These are phyloP conservation scores for Coniella lustricola DNA, from an alignment of 2,329 filamentous ascomycete species.

Conservation along the genomic window DNA sequence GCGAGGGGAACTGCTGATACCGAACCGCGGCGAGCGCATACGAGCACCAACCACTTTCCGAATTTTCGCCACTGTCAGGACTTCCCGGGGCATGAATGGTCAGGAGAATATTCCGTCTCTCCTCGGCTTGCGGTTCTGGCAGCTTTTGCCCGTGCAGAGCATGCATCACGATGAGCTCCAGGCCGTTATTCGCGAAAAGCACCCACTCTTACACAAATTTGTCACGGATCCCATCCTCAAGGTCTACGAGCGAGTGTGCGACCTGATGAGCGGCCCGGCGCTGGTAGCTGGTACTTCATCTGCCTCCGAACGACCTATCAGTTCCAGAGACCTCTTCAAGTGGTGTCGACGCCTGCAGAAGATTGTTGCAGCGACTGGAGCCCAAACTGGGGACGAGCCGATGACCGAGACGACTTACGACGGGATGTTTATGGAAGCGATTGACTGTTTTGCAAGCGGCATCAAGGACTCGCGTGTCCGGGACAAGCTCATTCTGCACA, in stretches of 20 bases:
- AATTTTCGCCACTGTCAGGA: constrained; percentile 86
- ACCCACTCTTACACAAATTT: constrained; percentile 61
- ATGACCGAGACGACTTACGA: constrained; percentile 67
- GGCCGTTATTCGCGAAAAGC: constrained; percentile 63
- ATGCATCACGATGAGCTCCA: constrained; percentile 64
- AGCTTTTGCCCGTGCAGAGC: constrained; percentile 60
- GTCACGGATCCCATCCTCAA: constrained; percentile 47
- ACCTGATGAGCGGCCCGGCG: constrained; percentile 29
- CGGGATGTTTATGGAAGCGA: constrained; percentile 85
- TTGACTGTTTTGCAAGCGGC: constrained; percentile 86
- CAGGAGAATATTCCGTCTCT: constrained; percentile 63
- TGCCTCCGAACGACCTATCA: constrained; percentile 38
- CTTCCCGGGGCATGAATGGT: constrained; percentile 60
- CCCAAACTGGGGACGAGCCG: constrained; percentile 60
- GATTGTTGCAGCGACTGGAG: constrained; percentile 54
- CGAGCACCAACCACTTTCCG: constrained; percentile 78
- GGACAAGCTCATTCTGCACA: constrained; percentile 54
- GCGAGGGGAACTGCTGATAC: constrained; percentile 81
- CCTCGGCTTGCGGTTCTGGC: constrained; percentile 83
- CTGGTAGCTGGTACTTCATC: constrained; percentile 20
- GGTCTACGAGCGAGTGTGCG: constrained; percentile 49
- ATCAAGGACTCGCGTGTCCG: constrained; percentile 60
- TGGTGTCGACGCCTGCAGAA: constrained; percentile 74
- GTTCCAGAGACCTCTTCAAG: constrained; percentile 71
- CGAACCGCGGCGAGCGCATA: constrained; percentile 80